phyloP scores from a whole-genome alignment of 257 asterid genomes.

The Rhazya stricta region DNA sequence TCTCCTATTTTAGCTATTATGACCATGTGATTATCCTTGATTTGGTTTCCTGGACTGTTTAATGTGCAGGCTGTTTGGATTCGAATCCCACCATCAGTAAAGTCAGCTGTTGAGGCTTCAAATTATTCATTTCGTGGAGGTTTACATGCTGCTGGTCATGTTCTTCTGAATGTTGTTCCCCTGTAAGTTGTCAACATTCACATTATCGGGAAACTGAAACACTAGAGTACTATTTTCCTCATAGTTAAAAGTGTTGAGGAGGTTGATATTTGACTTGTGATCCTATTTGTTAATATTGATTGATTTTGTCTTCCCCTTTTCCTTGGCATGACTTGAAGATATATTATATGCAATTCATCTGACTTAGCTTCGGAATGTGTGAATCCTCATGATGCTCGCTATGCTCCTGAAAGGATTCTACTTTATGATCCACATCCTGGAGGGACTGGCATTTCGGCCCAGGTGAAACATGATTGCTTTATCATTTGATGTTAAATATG shows the following conservation, averaged over 20 bases:
- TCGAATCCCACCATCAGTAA: slow-evolving; percentile 76
- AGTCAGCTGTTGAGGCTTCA: slow-evolving; percentile 51
- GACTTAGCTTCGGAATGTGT: slow-evolving; percentile 90
- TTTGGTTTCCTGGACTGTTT: neutral
- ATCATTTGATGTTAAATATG: neutral
- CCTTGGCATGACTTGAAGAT: slow-evolving; percentile 45
- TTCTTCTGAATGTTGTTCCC: slow-evolving; percentile 82
- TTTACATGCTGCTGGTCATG: slow-evolving; percentile 94
- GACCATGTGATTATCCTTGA: neutral
- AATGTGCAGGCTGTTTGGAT: slow-evolving; percentile 86
- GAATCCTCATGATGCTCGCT: slow-evolving; percentile 71
- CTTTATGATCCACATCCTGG: slow-evolving; percentile 98
- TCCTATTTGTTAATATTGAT: neutral
- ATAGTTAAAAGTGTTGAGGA: neutral
- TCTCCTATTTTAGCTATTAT: slow-evolving; percentile 13
- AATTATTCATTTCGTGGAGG: slow-evolving; percentile 73
- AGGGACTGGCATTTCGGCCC: slow-evolving; percentile 85
- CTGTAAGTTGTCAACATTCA: slow-evolving; percentile 50
- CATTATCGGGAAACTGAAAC: slow-evolving; percentile 9
- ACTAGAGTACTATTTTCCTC: neutral
- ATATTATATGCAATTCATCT: slow-evolving; percentile 72
- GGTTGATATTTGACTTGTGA: slow-evolving; percentile 9
- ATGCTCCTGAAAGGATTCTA: slow-evolving; percentile 79
- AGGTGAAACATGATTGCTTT: slow-evolving; percentile 42
- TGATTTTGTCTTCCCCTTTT: slow-evolving; percentile 18